These are phyloP conservation scores for Colletotrichum liriopes DNA, from an alignment of 2,329 filamentous ascomycete genomes.

Conservation along the genomic window DNA sequence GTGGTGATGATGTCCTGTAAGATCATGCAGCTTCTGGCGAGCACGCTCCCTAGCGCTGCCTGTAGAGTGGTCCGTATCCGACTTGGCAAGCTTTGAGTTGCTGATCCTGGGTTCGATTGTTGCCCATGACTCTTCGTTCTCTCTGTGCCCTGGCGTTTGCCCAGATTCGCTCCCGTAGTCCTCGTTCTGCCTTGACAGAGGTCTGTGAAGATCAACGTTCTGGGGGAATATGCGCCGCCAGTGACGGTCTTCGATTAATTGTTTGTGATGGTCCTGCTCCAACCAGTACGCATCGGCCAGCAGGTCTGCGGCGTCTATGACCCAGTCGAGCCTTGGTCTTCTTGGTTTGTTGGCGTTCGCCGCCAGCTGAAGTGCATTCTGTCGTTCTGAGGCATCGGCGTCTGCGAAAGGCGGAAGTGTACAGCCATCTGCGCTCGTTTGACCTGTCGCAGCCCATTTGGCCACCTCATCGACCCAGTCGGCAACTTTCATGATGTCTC, in stretches of 20 bases:
- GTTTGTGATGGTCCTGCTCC: conserved; percentile 85
- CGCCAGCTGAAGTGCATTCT: conserved; percentile 58
- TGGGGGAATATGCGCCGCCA: conserved; percentile 80
- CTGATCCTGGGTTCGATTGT: conserved; percentile 44
- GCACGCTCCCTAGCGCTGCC: conserved; percentile 72
- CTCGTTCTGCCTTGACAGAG: conserved; percentile 48
- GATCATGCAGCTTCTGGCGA: conserved; percentile 72
- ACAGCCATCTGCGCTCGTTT: conserved; percentile 51
- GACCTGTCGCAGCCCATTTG: conserved; percentile 59
- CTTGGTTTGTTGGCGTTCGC: conserved; percentile 71
- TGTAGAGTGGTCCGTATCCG: conserved; percentile 61
- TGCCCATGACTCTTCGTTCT: conserved; percentile 19
- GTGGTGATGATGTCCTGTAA: conserved; percentile 67
- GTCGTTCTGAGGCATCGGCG: conserved; percentile 58
- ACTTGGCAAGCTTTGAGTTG: conserved; percentile 44
- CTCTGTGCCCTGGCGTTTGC: conserved; percentile 17
- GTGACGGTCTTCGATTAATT: conserved; percentile 83
- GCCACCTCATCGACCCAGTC: conserved; percentile 84
- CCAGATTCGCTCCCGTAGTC: conserved; percentile 40
- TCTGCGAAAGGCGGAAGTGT: conserved; percentile 63
- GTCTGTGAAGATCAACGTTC: conserved; percentile 47
- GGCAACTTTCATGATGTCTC: conserved; percentile 79
- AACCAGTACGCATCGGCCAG: conserved; percentile 94
- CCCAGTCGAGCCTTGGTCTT: conserved; percentile 88
- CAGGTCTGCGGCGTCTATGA: conserved; percentile 85